Evolutionary conservation across 805 yeast genomes (phyloP), one percentile per base, ranked within the genome.

Genomic region (Suhomyces xylopsoci): DNA sequence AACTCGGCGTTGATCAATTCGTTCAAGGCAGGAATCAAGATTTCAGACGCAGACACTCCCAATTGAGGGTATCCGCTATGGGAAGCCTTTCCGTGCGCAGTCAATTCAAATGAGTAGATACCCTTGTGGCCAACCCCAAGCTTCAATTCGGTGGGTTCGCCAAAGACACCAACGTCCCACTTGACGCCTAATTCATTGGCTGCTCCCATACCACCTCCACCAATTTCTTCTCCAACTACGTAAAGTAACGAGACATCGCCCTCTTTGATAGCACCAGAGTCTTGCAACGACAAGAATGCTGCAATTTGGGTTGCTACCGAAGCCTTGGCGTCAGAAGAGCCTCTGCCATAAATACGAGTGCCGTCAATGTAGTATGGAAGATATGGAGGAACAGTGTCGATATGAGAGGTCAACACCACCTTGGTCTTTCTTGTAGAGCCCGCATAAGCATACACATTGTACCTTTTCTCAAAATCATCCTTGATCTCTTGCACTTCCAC

Each of bases 91-190:
- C 90, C 90, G n/a, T 62, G 58, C n/a, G 78, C 81, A 15, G 63
- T 54, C 24, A 83, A 54, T 5, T 70, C 62, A 34, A 79, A 76
- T 49, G 69, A 58, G 44, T 71, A 79, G 36, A 75, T 68, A 14
- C 90, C 90, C 65, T 86, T 86, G 62, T 86, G 92, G 10, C 90
- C 91, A 5, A 79, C 80, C 12, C 87, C 89, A 19, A 86, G 70
- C 59, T 81, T 83, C 62, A 79, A 71, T 57, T 85, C 90, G 0
- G 92, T 86, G 9, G 92, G 92, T 64, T 86, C 92, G 10, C 91
- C 91, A 67, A 85, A 86, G 28, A 87, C 76, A 14, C 79, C 90
- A 8, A 80, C 58, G 9, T 81, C 80, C 88, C 88, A 85, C 7
- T 66, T 62, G 8, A 73, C 74, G 19, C 75, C 71, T 25, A 81